A percentile compares a stretch with the other conserved stretches of the same genome.
phyloP scores from a whole-genome alignment of 2,329 filamentous ascomycete species.

The Coniella lustricola region DNA sequence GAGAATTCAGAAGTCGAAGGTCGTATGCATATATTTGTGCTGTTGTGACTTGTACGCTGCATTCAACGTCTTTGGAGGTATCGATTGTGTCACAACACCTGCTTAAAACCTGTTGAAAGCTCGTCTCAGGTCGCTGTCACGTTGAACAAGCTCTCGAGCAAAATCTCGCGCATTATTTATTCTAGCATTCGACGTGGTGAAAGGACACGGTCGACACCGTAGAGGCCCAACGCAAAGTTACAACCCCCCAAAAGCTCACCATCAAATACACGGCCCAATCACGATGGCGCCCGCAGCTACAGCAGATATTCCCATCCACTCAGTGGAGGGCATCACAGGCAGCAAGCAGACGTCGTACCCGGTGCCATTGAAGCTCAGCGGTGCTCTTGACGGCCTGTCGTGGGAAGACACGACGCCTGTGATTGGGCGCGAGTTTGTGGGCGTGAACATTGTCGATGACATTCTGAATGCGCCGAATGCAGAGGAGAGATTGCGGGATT shows the following conservation, averaged over 20 bases:
- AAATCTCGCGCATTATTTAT: too few species aligned
- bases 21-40: too few species aligned
- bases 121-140: too few species aligned
- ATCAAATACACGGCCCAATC: background rate
- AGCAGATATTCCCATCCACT: slow-evolving; percentile 4
- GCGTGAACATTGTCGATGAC: slow-evolving; percentile 15
- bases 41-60: too few species aligned
- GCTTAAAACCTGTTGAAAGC: too few species aligned
- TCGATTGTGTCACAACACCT: too few species aligned
- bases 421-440: slow-evolving; percentile 13
- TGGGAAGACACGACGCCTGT: slow-evolving; percentile 13
- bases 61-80: too few species aligned
- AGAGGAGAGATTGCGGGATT: slow-evolving; percentile 10
- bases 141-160: too few species aligned
- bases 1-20: too few species aligned
- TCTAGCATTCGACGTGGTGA: too few species aligned
- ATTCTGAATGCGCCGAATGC: slow-evolving; percentile 9
- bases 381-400: slow-evolving; percentile 8
- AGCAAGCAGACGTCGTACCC: slow-evolving; percentile 4
- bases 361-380: slow-evolving; percentile 10
- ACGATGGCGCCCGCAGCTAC: slow-evolving; percentile 9
- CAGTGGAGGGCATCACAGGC: background rate
- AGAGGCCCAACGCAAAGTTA: background rate
- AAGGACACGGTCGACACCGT: too few species aligned
- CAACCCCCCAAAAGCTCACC: too few species aligned